phyloP scores from a whole-genome alignment of 1,284 basidiomycete species.

The Trichosporon coremiiforme region DNA sequence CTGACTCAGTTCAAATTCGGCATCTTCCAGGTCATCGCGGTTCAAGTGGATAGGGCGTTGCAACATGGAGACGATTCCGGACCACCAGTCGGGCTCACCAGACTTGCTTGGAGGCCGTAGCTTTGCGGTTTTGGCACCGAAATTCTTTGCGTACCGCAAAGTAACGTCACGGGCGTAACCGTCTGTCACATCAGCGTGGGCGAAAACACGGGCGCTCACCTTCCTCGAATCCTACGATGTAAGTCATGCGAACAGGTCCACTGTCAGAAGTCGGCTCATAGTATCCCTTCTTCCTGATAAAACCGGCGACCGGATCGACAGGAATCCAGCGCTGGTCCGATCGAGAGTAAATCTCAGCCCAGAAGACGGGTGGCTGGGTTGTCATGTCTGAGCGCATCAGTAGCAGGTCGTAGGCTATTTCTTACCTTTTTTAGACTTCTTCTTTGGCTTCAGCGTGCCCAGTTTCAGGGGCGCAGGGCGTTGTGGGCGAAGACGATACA shows the following conservation, averaged over 20 bases:
- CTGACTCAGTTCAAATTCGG: slow-evolving; percentile 79
- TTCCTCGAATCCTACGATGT: slow-evolving; percentile 93
- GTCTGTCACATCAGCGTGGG: slow-evolving; percentile 49
- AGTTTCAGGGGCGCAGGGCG: slow-evolving; percentile 37
- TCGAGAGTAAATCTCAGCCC: slow-evolving; percentile 95
- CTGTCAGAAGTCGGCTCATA: slow-evolving; percentile 72
- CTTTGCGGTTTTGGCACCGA: slow-evolving; percentile 78
- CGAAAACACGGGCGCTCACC: slow-evolving; percentile 61
- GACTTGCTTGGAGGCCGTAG: slow-evolving; percentile 66
- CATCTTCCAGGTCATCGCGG: slow-evolving; percentile 90
- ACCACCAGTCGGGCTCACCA: slow-evolving; percentile 83
- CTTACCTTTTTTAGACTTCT: slow-evolving; percentile 40
- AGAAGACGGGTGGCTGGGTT: slow-evolving; percentile 79
- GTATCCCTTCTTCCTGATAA: slow-evolving; percentile 74
- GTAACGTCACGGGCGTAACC: slow-evolving; percentile 63
- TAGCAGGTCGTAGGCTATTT: neutral
- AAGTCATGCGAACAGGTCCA: slow-evolving; percentile 82
- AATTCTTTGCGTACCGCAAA: slow-evolving; percentile 70
- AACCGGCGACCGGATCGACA: slow-evolving; percentile 80
- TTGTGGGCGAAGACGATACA: slow-evolving; percentile 45
- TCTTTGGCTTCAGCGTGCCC: slow-evolving; percentile 42
- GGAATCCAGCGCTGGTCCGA: slow-evolving; percentile 90
- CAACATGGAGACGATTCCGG: slow-evolving; percentile 65
- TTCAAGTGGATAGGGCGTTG: slow-evolving; percentile 79
- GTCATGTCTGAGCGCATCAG: slow-evolving; percentile 41